A percentile compares a stretch with the other conserved stretches of the same genome.
Evolutionary conservation across 306 rosid species (phyloP).

Genomic region (Rosa chinensis): DNA sequence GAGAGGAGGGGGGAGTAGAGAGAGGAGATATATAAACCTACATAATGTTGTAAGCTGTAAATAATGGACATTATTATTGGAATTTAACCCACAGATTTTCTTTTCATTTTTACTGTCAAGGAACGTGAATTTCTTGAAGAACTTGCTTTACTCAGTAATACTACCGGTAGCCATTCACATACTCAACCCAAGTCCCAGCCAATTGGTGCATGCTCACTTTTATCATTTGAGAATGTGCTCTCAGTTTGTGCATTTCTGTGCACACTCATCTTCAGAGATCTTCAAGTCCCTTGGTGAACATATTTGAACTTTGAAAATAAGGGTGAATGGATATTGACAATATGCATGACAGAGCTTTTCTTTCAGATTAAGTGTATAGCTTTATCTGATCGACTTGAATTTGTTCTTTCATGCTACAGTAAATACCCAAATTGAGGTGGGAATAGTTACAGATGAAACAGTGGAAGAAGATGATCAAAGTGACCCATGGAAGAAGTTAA

Average conservation of each 20-base stretch:
- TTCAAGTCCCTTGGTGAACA: constrained; percentile 1
- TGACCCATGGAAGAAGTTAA: constrained; percentile 65
- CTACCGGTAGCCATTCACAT: constrained; percentile 48
- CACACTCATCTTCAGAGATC: not conserved
- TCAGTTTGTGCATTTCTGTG: not conserved
- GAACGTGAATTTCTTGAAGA: constrained; percentile 90
- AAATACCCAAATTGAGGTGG: constrained; percentile 47
- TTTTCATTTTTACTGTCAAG: constrained; percentile 44
- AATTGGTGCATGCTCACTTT: constrained; percentile 48
- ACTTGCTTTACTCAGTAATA: constrained; percentile 59
- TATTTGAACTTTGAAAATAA: not conserved
- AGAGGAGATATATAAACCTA: not conserved
- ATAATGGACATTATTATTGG: constrained; percentile 7
- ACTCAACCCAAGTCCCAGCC: constrained; percentile 53
- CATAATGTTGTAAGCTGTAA: not conserved
- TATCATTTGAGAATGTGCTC: constrained; percentile 21
- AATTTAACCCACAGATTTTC: not conserved
- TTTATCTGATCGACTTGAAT: constrained; percentile 10
- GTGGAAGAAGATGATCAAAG: constrained; percentile 53
- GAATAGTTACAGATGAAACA: constrained; percentile 43
- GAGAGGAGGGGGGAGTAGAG: not conserved
- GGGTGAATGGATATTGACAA: not conserved
- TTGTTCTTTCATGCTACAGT: constrained; percentile 44
- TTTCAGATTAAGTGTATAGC: constrained; percentile 2
- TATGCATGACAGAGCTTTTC: not conserved